phyloP scores from a whole-genome alignment of 2,329 filamentous ascomycete species.

The Fusarium floridanum region DNA sequence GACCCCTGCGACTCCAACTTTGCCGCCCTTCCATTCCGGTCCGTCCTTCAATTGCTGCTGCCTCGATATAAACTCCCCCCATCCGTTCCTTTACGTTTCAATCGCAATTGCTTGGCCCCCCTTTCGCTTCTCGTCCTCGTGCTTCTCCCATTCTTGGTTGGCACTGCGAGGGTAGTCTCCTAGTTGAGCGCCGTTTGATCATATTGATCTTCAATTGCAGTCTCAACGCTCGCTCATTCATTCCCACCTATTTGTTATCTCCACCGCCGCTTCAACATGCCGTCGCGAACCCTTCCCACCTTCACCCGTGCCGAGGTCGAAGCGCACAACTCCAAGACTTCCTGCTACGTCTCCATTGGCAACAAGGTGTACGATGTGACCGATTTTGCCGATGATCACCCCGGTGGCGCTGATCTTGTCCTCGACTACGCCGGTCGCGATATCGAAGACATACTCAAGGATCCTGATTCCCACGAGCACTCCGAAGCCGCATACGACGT shows the following conservation, averaged over 20 bases:
- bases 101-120: conserved; percentile 2
- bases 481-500: conserved; percentile 97
- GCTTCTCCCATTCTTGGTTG: conserved; percentile 8
- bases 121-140: conserved; percentile 14
- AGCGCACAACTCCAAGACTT: conserved; percentile 81
- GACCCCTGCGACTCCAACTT: conserved; percentile 42
- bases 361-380: conserved; percentile 96
- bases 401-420: conserved; percentile 89
- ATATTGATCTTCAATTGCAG: conserved; percentile 14
- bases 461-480: conserved; percentile 85
- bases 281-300: conserved; percentile 83
- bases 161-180: conserved; percentile 19
- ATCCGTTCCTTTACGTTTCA: conserved; percentile 22
- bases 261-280: conserved; percentile 67
- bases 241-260: background rate
- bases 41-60: background rate
- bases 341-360: conserved; percentile 93
- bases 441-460: conserved; percentile 83
- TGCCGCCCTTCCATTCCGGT: conserved; percentile 34
- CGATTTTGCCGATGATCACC: conserved; percentile 89
- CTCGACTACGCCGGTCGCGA: conserved; percentile 93
- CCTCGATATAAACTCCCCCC: conserved; percentile 32
- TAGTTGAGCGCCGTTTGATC: conserved; percentile 22
- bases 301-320: conserved; percentile 85
- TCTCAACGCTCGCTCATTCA: conserved; percentile 7